phyloP scores from a whole-genome alignment of 148 eudicot species.

The Limonium bicolor region DNA sequence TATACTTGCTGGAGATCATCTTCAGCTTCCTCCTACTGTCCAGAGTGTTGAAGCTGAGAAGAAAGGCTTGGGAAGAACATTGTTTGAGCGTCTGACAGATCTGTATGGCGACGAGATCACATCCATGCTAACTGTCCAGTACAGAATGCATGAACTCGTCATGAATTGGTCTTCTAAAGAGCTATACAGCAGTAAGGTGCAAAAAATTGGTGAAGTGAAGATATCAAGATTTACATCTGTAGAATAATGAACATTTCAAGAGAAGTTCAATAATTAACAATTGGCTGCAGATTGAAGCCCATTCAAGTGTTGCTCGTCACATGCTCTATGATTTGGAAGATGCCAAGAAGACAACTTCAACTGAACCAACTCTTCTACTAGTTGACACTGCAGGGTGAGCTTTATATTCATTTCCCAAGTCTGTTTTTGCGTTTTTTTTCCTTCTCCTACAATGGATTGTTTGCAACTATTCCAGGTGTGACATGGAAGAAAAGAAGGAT shows the following conservation, averaged over 20 bases:
- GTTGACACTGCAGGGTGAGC: slow-evolving; percentile 82
- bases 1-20: slow-evolving; percentile 77
- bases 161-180: slow-evolving; percentile 96
- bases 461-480: slow-evolving; percentile 39
- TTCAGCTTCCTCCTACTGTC: slow-evolving; percentile 91
- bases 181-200: slow-evolving; percentile 81
- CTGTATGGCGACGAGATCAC: slow-evolving; percentile 77
- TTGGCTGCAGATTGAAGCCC: slow-evolving; percentile 68
- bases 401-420: background rate
- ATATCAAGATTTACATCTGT: background rate
- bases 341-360: slow-evolving; percentile 59
- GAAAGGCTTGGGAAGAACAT: slow-evolving; percentile 85
- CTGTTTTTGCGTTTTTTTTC: background rate
- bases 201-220: background rate
- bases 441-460: no score
- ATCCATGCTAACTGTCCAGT: slow-evolving; percentile 98
- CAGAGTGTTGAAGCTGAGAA: slow-evolving; percentile 94
- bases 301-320: slow-evolving; percentile 86
- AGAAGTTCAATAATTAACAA: no score
- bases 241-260: background rate
- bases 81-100: slow-evolving; percentile 91
- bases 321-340: slow-evolving; percentile 66
- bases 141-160: slow-evolving; percentile 92
- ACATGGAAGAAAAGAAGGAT: slow-evolving; percentile 98
- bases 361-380: slow-evolving; percentile 77